Evolutionary conservation across 352 stramenopile species (phyloP), one percentile per base, ranked within the genome.

Genomic region (Phytophthora rubi): DNA sequence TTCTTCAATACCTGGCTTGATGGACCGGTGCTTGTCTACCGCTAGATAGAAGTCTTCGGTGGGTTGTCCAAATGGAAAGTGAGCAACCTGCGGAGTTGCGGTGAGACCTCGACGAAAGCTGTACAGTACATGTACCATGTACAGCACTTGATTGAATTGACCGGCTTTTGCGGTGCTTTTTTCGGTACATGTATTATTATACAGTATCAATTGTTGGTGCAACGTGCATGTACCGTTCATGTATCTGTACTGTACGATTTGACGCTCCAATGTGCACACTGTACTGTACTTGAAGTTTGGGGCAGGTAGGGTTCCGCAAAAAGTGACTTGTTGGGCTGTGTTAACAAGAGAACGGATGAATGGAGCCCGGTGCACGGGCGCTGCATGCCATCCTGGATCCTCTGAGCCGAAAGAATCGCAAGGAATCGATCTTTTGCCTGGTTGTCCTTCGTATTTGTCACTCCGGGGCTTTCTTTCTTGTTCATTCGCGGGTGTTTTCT

Each of bases 51-150:
- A 26, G 23, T 26, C 23, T 26, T 26, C 23, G 2, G 23, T 26
- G 23, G 23, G 23, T 68, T 72, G 65, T 72, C 53, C 30, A 58
- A 72, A 68, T 68, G 44, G 45, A 26, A 26, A 26, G 23, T 26
- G 23, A 26, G 23, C 23, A 26, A 26, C 23, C 23, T 26, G 23
- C 23, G 23, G 23, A 26, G 23, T 26, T 26, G 23, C 23, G 23
- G 23, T 26, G 23, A 26, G 23, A 26, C 23, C 23, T 26, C 23
- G 23, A 21, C 42, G 42, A 48, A 48, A 18, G 13, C 13, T 48
- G 42, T 3, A 26, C 23, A 26, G 23, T 26, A 26, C 23, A 26
- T 26, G 23, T 26, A 26, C 23, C 18, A 39, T 39, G 33, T 18
- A 47, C 39, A 7, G 39, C 6, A 18, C 39, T 47, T 47, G 39